Base-by-base conservation (phyloP, 495 filamentous ascomycete genomes). In the Aspergillus sclerotiicarbonarius region DNA sequence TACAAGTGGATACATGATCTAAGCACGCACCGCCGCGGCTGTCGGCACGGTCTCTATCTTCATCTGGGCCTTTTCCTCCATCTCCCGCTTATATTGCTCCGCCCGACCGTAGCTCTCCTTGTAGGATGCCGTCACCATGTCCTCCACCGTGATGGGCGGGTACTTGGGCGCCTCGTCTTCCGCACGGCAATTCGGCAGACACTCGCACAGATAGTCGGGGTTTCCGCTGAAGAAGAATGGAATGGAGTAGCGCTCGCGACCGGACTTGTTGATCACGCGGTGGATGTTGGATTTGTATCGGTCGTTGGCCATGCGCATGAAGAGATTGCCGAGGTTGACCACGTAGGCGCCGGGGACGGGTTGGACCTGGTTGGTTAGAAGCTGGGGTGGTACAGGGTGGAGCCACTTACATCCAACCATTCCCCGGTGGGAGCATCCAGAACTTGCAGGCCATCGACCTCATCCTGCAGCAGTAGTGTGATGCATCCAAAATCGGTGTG, bases 261-360 rank as follows among this genome's bases (percentile, higher is more conserved):
- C 68, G 0, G 67, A 67, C 55, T 80, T 80, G 31, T 78, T 72
- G 13, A 76, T 78, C 3, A 84, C 80, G 0, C 80, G 79, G 60
- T 83, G 81, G 20, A 78, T 77, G 25, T 81, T 83, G 9, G 80
- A 82, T 56, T 78, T 81, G 51, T 82, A 71, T 33, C 73, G 75
- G 62, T 84, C 81, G 63, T 85, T 85, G 21, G 79, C 79, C 82
- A 83, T 84, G 54, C 81, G 74, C 83, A 83, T 84, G 56, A 84
- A 69, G 31, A 84, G 70, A 63, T 86, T 75, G 16, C 80, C 82
- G 8, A 84, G 68, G 21, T 85, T 85, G 57, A 86, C 76, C 1
- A 86, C 70, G 45, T 83, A 71, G 4, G 80, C 76, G 25, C 79
- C 76, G 33, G 70, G 65, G 32, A 80, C 65, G 8, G 79, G 80